Conservation (phyloP, 2,329 filamentous ascomycete species). For the Pseudocercospora macadamiae region DNA sequence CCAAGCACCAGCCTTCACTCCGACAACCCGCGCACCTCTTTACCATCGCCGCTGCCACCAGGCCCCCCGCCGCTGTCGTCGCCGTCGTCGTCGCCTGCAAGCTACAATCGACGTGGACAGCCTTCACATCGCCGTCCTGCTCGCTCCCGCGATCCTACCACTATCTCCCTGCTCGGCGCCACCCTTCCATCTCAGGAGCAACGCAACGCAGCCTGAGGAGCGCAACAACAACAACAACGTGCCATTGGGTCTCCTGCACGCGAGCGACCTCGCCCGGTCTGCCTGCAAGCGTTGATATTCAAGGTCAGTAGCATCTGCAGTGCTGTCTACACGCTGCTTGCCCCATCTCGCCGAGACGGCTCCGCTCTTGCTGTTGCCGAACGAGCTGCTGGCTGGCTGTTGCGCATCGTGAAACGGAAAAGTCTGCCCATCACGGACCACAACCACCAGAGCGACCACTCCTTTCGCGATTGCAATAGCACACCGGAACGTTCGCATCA, state of each 20-base stretch:
- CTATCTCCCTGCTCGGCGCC: conserved; percentile 1
- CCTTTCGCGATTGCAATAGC: conserved; percentile 6
- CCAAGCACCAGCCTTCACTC: not conserved
- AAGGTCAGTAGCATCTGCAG: not conserved
- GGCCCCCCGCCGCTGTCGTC: not conserved
- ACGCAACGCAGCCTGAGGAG: not conserved
- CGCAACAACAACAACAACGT: not conserved
- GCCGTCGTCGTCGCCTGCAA: not conserved
- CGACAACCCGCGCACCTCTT: not conserved
- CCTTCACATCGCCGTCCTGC: conserved; percentile 2
- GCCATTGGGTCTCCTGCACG: not conserved
- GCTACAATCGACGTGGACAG: not conserved
- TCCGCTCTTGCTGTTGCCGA: conserved; percentile 1
- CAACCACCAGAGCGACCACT: not conserved
- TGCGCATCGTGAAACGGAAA: not conserved
- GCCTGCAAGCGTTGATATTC: not conserved
- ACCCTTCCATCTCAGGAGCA: conserved; percentile 9
- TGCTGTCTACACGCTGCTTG: not conserved
- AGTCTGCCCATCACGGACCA: not conserved
- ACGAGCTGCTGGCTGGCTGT: conserved; percentile 1
- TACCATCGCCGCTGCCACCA: not conserved
- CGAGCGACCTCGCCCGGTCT: not conserved
- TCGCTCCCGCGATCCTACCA: conserved; percentile 2
- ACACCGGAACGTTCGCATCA: not conserved
- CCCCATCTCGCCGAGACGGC: not conserved